A percentile compares a stretch with the other conserved stretches of the same genome.
phyloP scores from a whole-genome alignment of 371 early-diverging fungal genomes.

The Lichtheimia hyalospora region DNA sequence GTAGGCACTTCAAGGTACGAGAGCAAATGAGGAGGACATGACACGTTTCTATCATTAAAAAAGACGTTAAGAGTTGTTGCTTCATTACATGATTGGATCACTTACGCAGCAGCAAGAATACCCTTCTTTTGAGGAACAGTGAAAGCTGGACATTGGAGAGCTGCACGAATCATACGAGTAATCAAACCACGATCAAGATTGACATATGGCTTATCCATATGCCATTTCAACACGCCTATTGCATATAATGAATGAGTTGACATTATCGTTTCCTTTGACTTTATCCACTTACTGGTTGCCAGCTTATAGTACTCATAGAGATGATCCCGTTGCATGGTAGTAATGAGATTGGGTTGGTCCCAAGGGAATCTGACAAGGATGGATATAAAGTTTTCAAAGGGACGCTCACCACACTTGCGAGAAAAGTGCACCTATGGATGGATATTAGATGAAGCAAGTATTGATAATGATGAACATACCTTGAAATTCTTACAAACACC shows the following conservation, averaged over 20 bases:
- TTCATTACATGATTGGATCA: not conserved
- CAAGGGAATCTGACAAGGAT: constrained; percentile 63
- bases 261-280: not conserved
- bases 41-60: not conserved
- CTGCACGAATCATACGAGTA: constrained; percentile 53
- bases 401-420: constrained; percentile 64
- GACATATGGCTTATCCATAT: constrained; percentile 41
- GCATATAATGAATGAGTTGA: too few relatives aligned
- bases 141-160: constrained; percentile 58
- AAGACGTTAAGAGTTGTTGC: not conserved
- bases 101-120: constrained; percentile 24
- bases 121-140: constrained; percentile 62
- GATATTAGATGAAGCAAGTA: not conserved
- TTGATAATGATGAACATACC: constrained; percentile 22
- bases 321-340: constrained; percentile 64
- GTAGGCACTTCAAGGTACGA: not conserved
- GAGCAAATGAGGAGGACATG: constrained; percentile 12
- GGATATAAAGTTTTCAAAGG: constrained; percentile 68
- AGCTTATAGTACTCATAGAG: constrained; percentile 65
- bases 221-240: constrained; percentile 47
- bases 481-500: constrained; percentile 63
- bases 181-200: constrained; percentile 48
- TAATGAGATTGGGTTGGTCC: constrained; percentile 50
- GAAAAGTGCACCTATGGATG: constrained; percentile 53
- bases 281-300: constrained; percentile 18